These are phyloP conservation scores for Colletotrichum lentis DNA, from an alignment of 2,329 filamentous ascomycete genomes.

Conservation along the genomic window DNA sequence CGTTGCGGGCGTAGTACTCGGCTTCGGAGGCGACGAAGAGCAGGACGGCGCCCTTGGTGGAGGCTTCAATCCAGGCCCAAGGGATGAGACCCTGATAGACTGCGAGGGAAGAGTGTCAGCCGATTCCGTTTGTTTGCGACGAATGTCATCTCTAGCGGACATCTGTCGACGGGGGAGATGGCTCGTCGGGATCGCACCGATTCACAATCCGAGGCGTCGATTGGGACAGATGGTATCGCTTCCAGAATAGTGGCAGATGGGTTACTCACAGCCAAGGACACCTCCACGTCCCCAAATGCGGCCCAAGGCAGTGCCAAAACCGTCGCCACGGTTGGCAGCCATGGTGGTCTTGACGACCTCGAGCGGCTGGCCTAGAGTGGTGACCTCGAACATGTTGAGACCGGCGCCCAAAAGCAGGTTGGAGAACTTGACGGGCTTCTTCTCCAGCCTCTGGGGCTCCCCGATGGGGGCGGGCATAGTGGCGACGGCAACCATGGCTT, in stretches of 20 bases:
- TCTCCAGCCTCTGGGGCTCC: slow-evolving; percentile 73
- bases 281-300: slow-evolving; percentile 96
- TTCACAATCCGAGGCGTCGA: background rate
- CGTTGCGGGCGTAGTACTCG: slow-evolving; percentile 88
- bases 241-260: slow-evolving; percentile 13
- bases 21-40: slow-evolving; percentile 99
- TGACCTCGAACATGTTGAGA: slow-evolving; percentile 93
- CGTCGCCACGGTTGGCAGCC: slow-evolving; percentile 93
- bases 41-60: slow-evolving; percentile 97
- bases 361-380: slow-evolving; percentile 76
- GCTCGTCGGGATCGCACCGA: background rate
- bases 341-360: slow-evolving; percentile 99
- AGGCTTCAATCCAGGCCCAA: slow-evolving; percentile 99
- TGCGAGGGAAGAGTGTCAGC: slow-evolving; percentile 53
- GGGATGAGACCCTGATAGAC: slow-evolving; percentile 99
- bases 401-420: slow-evolving; percentile 94
- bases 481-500: slow-evolving; percentile 69
- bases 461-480: slow-evolving; percentile 61
- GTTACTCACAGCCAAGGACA: slow-evolving; percentile 84
- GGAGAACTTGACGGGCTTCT: slow-evolving; percentile 99
- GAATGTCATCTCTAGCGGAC: background rate
- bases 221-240: background rate
- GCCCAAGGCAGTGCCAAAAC: slow-evolving; percentile 80
- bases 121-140: slow-evolving; percentile 4
- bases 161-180: background rate